phyloP scores from a whole-genome alignment of 1,139 yeast genomes.

The Geotrichum phurueaensis region DNA sequence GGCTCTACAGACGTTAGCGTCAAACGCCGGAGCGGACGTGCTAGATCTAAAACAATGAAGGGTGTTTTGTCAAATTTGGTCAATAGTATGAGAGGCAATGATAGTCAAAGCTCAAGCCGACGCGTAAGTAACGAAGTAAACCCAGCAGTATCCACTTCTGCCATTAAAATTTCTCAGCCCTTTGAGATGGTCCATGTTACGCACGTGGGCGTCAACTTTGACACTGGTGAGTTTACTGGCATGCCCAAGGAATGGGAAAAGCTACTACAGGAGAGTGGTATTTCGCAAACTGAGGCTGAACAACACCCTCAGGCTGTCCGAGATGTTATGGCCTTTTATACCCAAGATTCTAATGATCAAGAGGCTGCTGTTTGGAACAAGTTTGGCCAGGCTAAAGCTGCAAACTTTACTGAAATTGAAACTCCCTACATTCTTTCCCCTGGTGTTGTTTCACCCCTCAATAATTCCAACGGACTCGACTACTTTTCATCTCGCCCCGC shows the following conservation, averaged over 20 bases:
- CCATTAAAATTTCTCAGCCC: constrained; percentile 76
- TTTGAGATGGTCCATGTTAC: constrained; percentile 86
- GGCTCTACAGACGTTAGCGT: constrained; percentile 17
- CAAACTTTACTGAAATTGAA: constrained; percentile 28
- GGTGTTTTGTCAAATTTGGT: constrained; percentile 48
- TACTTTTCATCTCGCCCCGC: constrained; percentile 15
- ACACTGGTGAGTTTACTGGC: constrained; percentile 83
- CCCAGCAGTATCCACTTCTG: constrained; percentile 28
- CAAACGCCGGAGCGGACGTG: constrained; percentile 27
- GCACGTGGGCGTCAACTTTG: constrained; percentile 82
- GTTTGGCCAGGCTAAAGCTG: constrained; percentile 44
- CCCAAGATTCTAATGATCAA: constrained; percentile 57
- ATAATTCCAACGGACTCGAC: neutral
- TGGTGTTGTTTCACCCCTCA: neutral
- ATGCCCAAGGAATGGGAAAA: constrained; percentile 90
- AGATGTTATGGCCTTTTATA: constrained; percentile 82
- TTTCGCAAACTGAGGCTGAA: constrained; percentile 75
- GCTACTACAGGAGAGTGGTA: constrained; percentile 77
- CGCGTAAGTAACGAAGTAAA: constrained; percentile 11
- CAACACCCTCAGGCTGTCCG: constrained; percentile 91
- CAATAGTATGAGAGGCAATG: constrained; percentile 39
- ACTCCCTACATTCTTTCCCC: constrained; percentile 8
- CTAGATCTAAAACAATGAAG: constrained; percentile 39
- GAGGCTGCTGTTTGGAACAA: constrained; percentile 72
- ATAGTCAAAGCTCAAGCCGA: constrained; percentile 6